These are phyloP conservation scores for Emericellopsis atlantica DNA, from an alignment of 2,329 filamentous ascomycete genomes.

Conservation along the genomic window DNA sequence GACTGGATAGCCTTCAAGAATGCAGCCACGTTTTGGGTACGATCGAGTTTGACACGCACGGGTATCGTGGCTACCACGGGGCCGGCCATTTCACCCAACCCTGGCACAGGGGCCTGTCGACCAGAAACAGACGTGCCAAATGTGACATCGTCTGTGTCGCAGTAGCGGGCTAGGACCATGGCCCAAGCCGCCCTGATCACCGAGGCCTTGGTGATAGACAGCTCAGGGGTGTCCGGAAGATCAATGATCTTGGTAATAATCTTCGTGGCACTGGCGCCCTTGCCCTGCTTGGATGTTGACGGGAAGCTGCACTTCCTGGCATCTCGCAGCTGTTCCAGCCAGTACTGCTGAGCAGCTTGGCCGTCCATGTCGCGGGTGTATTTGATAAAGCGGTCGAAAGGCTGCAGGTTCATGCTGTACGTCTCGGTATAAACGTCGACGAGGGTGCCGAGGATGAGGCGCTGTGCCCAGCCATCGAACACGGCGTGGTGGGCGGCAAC, in stretches of 20 bases:
- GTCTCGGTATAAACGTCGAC: slow-evolving; percentile 4
- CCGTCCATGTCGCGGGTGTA: background rate
- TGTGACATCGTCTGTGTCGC: slow-evolving; percentile 6
- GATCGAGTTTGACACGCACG: slow-evolving; percentile 2
- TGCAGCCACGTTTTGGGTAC: slow-evolving; percentile 3
- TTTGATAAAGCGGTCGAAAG: background rate
- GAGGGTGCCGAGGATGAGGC: slow-evolving; percentile 11
- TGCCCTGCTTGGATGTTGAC: background rate
- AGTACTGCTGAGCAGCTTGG: background rate
- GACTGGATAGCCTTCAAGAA: slow-evolving; percentile 6
- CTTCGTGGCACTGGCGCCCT: background rate
- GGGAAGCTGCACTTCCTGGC: background rate
- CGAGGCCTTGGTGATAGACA: slow-evolving; percentile 7
- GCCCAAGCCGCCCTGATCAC: slow-evolving; percentile 9
- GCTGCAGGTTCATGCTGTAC: background rate
- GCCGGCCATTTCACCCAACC: slow-evolving; percentile 8
- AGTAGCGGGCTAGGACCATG: slow-evolving; percentile 5
- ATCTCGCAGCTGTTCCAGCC: slow-evolving; percentile 1
- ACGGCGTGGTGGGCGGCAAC: slow-evolving; percentile 22
- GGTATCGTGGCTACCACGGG: slow-evolving; percentile 9
- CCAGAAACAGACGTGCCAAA: slow-evolving; percentile 10
- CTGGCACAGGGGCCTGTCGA: slow-evolving; percentile 8
- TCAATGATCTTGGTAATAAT: background rate
- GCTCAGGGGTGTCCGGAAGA: background rate
- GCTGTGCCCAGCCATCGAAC: slow-evolving; percentile 39